A percentile compares a stretch with the other conserved stretches of the same genome.
phyloP scores from a whole-genome alignment of 257 asterid species.

The Buddleja alternifolia region DNA sequence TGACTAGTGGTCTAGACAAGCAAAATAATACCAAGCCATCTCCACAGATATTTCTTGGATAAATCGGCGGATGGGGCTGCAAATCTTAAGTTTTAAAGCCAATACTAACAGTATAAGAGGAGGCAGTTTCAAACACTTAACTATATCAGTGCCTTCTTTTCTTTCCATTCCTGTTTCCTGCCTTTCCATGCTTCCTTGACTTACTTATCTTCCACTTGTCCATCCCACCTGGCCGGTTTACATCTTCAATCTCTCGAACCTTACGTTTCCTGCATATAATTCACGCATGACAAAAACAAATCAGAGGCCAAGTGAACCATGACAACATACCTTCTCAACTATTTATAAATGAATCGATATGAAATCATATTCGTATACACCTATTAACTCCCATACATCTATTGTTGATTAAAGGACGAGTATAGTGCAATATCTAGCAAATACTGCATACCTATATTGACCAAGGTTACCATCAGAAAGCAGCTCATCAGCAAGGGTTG shows the following conservation, averaged over 20 bases:
- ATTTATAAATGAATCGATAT: too few relatives aligned
- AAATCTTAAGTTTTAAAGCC: too few relatives aligned
- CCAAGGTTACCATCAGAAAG: constrained; percentile 62
- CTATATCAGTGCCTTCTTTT: constrained; percentile 40
- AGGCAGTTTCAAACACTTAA: too few relatives aligned
- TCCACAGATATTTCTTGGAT: neutral
- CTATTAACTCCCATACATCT: too few relatives aligned
- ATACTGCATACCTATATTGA: constrained; percentile 53
- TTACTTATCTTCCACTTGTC: constrained; percentile 72
- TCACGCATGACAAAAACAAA: constrained; percentile 7
- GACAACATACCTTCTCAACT: too few relatives aligned
- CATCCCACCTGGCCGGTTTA: constrained; percentile 71
- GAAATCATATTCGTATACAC: too few relatives aligned
- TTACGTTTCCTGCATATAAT: constrained; percentile 73
- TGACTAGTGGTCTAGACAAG: too few relatives aligned
- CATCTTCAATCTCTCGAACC: constrained; percentile 84
- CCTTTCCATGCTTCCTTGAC: too few relatives aligned
- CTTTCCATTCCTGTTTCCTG: constrained; percentile 50
- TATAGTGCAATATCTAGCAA: neutral
- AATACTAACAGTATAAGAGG: too few relatives aligned
- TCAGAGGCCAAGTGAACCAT: too few relatives aligned
- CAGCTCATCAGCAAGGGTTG: constrained; percentile 85
- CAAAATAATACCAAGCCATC: neutral
- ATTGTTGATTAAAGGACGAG: neutral
- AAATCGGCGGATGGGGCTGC: neutral